phyloP scores from a whole-genome alignment of 768 basidiomycete species.

The Leccinum variicolor region DNA sequence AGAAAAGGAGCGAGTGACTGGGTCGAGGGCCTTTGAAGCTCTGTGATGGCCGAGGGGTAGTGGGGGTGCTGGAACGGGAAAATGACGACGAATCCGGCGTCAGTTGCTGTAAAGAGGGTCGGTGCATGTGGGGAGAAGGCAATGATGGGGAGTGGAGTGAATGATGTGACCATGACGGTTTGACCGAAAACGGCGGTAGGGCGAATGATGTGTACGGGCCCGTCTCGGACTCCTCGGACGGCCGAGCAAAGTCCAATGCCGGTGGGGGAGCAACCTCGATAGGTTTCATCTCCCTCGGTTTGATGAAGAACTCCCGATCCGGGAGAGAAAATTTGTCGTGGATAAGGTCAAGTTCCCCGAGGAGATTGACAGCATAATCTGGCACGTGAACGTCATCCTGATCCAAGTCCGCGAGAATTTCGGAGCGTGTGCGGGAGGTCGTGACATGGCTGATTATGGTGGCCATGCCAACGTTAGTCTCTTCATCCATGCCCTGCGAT shows the following conservation, averaged over 20 bases:
- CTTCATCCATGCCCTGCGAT: conserved; percentile 19
- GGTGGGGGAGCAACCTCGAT: conserved; percentile 28
- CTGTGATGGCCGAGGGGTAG: conserved; percentile 24
- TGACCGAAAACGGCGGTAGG: conserved; percentile 24
- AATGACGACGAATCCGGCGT: conserved; percentile 30
- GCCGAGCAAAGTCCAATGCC: conserved; percentile 13
- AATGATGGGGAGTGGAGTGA: conserved; percentile 18
- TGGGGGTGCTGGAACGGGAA: conserved; percentile 31
- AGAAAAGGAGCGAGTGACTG: conserved; percentile 29
- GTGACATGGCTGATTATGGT: conserved; percentile 35
- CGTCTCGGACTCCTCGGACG: conserved; percentile 33
- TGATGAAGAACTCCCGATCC: conserved; percentile 29
- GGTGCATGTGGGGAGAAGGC: conserved; percentile 21
- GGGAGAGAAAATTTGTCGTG: conserved; percentile 32
- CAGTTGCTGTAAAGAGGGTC: conserved; percentile 27
- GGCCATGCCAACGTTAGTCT: conserved; percentile 27
- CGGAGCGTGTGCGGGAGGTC: conserved; percentile 32
- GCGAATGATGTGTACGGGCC: conserved; percentile 33
- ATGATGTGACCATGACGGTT: conserved; percentile 16
- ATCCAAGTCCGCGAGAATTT: conserved; percentile 35
- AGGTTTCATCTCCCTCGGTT: conserved; percentile 28
- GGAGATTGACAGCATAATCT: conserved; percentile 43
- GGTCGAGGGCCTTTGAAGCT: conserved; percentile 25
- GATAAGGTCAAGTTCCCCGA: conserved; percentile 40
- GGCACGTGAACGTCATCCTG: conserved; percentile 38